phyloP scores from a whole-genome alignment of 169 alveolate species.

The Amoebophrya sp. region DNA sequence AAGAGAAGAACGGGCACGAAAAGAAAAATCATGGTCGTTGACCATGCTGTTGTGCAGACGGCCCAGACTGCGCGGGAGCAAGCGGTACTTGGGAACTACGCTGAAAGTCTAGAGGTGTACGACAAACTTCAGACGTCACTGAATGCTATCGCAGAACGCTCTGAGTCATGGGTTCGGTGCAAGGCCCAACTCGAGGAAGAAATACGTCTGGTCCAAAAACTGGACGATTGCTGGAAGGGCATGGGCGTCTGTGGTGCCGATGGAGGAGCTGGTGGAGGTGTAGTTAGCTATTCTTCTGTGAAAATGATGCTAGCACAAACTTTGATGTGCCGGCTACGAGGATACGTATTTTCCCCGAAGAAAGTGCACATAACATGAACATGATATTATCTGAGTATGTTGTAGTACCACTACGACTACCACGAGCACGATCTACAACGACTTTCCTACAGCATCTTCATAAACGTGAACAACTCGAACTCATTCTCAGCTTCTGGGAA shows the following conservation, averaged over 20 bases:
- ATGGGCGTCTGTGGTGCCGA: no score
- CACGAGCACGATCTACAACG: not conserved
- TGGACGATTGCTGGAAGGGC: not conserved
- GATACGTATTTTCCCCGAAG: no score
- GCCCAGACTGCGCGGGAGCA: not conserved
- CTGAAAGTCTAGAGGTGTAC: not conserved
- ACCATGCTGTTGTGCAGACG: not conserved
- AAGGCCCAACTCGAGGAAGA: not conserved
- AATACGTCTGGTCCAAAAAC: not conserved
- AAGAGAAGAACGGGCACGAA: no score
- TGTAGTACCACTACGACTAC: not conserved
- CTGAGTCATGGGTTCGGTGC: not conserved
- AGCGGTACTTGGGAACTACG: not conserved
- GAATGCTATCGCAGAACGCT: not conserved
- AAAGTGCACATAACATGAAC: no score
- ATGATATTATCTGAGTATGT: not conserved
- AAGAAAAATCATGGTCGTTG: no score
- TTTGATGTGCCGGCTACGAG: no score
- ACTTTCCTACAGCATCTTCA: not conserved
- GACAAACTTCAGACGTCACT: not conserved
- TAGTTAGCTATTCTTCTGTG: no score
- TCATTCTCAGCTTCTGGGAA: not conserved
- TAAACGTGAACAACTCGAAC: not conserved
- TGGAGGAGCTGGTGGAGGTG: no score
- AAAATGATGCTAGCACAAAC: no score